Base-by-base conservation (phyloP, 2,329 filamentous ascomycete genomes). In the Chlorencoelia australis region DNA sequence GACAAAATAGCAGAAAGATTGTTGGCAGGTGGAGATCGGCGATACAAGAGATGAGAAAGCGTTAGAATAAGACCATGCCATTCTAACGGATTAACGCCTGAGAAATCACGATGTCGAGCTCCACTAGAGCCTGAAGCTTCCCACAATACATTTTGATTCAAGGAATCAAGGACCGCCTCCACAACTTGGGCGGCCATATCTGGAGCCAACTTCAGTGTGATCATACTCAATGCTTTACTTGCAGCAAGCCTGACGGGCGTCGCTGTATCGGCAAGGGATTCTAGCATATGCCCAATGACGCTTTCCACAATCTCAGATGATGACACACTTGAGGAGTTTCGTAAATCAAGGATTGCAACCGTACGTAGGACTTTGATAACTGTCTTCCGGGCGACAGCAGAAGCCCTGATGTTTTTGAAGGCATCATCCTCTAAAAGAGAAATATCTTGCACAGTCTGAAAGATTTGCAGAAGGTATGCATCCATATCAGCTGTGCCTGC, bases 11-110 rank as follows among this genome's bases (percentile, higher is more conserved):
- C 71, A 0, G 78, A 68, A 4, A 96, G 68, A 44, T 81, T 77
- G 3, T 68, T 60, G 0, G 75, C 69, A 1, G 86, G 82, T 5
- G 87, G 81, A 0, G 88, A 88, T 25, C 82, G 76, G 34, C 86
- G 78, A 60, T 94, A 95, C 1, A 96, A 67, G 2, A 94, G 64
- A 57, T 96, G 86, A 0, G 85, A 79, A 3, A 98, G 65, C 0
- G 91, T 91, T 29, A 98, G 68, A 51, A 87, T 88, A 24, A 95
- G 60, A 0, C 91, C 91, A 57, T 98, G 91, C 91, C 91, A 98
- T 58, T 81, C 78, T 17, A 89, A 67, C 11, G 84, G 72, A 56
- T 93, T 79, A 10, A 93, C 86, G 7, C 79, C 77, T 27, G 76
- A 78, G 22, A 94, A 63, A 54, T 91, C 76, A 26, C 14, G 21